A percentile compares a stretch with the other conserved stretches of the same genome.
Conservation (phyloP, 768 basidiomycete genomes). For the Suillus weaverae region DNA sequence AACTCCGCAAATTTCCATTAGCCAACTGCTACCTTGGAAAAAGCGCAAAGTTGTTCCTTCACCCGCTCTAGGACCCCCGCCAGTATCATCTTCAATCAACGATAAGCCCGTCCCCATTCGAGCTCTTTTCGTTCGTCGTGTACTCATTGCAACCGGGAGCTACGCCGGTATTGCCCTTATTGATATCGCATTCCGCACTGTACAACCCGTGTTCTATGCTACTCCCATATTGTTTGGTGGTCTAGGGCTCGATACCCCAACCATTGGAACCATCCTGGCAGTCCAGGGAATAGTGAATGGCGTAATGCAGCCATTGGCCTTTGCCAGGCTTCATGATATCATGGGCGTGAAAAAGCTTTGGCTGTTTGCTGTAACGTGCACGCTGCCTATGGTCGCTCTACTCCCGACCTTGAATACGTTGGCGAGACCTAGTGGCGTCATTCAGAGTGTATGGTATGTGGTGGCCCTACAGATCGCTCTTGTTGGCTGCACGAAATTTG, state of each 20-base stretch:
- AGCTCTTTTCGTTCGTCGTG: constrained; percentile 46
- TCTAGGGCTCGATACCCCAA: constrained; percentile 10
- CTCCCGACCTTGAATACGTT: constrained; percentile 44
- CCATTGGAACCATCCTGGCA: constrained; percentile 21
- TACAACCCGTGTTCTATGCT: constrained; percentile 25
- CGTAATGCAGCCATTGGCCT: constrained; percentile 58
- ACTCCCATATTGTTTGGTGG: constrained; percentile 18
- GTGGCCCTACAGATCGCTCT: constrained; percentile 49
- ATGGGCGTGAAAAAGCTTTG: constrained; percentile 61
- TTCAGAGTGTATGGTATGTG: constrained; percentile 44
- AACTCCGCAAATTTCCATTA: not conserved
- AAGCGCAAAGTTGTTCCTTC: not conserved
- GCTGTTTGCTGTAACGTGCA: constrained; percentile 47
- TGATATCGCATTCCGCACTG: constrained; percentile 59
- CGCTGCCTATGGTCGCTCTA: constrained; percentile 46
- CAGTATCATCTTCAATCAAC: not conserved
- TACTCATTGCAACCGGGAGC: constrained; percentile 55
- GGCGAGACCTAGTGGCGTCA: constrained; percentile 17
- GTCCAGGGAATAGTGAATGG: constrained; percentile 29
- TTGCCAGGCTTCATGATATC: constrained; percentile 50
- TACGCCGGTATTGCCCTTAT: constrained; percentile 60
- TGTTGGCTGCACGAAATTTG: constrained; percentile 41
- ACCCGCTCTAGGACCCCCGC: not conserved
- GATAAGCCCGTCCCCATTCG: constrained; percentile 42
- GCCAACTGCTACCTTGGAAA: not conserved